These are phyloP conservation scores for Begonia fuchsioides DNA, from an alignment of 306 rosid species.

Conservation along the genomic window DNA sequence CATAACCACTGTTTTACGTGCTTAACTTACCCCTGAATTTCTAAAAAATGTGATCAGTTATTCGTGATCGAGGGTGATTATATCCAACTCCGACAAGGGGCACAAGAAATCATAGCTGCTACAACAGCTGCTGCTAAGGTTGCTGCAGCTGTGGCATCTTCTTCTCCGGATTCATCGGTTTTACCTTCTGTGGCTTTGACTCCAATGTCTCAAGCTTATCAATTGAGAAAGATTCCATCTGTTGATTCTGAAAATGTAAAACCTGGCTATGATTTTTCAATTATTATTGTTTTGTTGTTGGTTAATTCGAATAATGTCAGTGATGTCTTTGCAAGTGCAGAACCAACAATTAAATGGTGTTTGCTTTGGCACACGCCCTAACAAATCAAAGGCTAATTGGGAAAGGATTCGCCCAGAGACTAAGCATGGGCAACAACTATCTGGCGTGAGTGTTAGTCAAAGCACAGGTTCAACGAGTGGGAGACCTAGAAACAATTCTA, in stretches of 20 bases:
- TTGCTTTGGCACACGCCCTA: slow-evolving; percentile 31
- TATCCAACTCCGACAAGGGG: slow-evolving; percentile 86
- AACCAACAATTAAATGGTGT: slow-evolving; percentile 66
- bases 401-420: slow-evolving; percentile 38
- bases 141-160: slow-evolving; percentile 89
- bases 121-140: slow-evolving; percentile 86
- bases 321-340: slow-evolving; percentile 28
- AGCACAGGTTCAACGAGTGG: slow-evolving; percentile 51
- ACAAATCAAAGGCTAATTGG: slow-evolving; percentile 49
- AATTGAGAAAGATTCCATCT: slow-evolving; percentile 42
- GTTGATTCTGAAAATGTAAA: slow-evolving; percentile 34
- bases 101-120: slow-evolving; percentile 86
- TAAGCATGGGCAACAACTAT: slow-evolving; percentile 38
- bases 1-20: slow-evolving; percentile 1
- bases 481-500: slow-evolving; percentile 37
- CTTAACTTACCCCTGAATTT: slow-evolving; percentile 9
- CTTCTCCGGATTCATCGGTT: slow-evolving; percentile 63
- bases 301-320: slow-evolving; percentile 19
- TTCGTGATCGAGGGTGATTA: slow-evolving; percentile 79
- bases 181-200: slow-evolving; percentile 87
- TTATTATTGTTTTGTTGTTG: slow-evolving; percentile 7
- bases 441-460: slow-evolving; percentile 37
- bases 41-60: slow-evolving; percentile 42
- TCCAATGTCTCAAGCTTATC: slow-evolving; percentile 87
- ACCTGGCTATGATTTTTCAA: slow-evolving; percentile 19